phyloP scores from a whole-genome alignment of 768 basidiomycete species.

The Tylopilus sp. region DNA sequence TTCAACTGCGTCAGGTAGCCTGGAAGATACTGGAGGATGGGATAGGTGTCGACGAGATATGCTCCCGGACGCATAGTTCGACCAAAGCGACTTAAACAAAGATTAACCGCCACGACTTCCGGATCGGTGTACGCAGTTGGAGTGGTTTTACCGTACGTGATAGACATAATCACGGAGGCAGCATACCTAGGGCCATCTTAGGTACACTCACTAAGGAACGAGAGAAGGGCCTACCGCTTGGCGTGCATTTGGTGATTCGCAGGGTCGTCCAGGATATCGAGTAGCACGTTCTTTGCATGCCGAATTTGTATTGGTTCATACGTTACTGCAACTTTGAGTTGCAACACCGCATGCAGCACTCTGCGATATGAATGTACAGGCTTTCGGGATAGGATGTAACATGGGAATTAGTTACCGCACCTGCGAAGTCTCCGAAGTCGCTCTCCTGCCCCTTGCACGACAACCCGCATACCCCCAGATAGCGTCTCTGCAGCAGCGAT shows the following conservation, averaged over 20 bases:
- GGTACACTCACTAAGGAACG: neutral
- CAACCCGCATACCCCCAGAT: constrained; percentile 31
- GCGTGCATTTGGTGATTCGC: constrained; percentile 32
- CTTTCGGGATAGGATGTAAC: neutral
- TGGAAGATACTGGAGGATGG: constrained; percentile 23
- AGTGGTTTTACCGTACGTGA: constrained; percentile 39
- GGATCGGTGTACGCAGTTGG: constrained; percentile 37
- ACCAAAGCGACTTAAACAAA: constrained; percentile 25
- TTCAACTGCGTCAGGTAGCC: constrained; percentile 47
- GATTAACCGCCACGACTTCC: constrained; percentile 30
- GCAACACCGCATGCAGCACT: constrained; percentile 33
- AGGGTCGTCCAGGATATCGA: constrained; percentile 35
- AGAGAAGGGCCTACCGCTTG: constrained; percentile 20
- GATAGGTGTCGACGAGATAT: constrained; percentile 26
- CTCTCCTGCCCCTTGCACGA: constrained; percentile 26
- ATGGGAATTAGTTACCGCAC: constrained; percentile 1
- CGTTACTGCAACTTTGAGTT: constrained; percentile 28
- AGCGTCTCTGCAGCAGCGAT: constrained; percentile 35
- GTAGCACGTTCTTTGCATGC: constrained; percentile 32
- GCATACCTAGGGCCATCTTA: constrained; percentile 29
- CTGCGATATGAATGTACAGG: constrained; percentile 8
- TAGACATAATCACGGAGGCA: constrained; percentile 35
- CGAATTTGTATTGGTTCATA: constrained; percentile 34
- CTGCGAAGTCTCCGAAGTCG: constrained; percentile 29
- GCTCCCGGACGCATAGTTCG: constrained; percentile 21